A percentile compares a stretch with the other conserved stretches of the same genome.
Conservation (phyloP, 495 filamentous ascomycete genomes). For the Mytilinidion resinicola region DNA sequence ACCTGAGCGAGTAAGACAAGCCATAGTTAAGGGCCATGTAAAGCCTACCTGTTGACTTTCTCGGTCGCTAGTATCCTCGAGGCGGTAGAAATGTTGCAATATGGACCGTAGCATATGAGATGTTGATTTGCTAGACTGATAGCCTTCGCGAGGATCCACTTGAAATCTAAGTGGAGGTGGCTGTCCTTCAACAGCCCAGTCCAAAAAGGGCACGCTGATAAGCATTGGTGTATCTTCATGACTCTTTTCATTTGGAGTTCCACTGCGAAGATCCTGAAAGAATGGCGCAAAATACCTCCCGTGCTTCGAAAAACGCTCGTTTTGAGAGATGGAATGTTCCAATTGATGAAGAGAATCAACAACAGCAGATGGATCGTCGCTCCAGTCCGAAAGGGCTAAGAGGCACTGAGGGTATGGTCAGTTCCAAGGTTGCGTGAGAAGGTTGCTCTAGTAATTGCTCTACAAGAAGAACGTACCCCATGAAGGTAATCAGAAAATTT, state of each 20-base stretch:
- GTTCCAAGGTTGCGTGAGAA: background rate
- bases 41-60: constrained; percentile 26
- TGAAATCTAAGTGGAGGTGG: constrained; percentile 36
- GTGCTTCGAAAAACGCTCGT: constrained; percentile 40
- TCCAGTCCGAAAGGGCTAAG: constrained; percentile 29
- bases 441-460: too few species aligned
- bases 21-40: too few species aligned
- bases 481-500: constrained; percentile 36
- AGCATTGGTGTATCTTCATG: constrained; percentile 27
- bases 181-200: constrained; percentile 33
- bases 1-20: constrained; percentile 18
- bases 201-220: constrained; percentile 36
- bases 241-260: background rate
- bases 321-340: constrained; percentile 29
- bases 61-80: constrained; percentile 38
- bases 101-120: constrained; percentile 35
- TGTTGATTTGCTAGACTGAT: constrained; percentile 30
- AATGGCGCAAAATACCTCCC: constrained; percentile 39
- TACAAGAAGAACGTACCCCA: constrained; percentile 29
- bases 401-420: constrained; percentile 16
- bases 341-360: constrained; percentile 25
- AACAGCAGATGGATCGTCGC: background rate
- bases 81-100: constrained; percentile 37
- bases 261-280: constrained; percentile 25
- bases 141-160: constrained; percentile 35